phyloP scores from a whole-genome alignment of 306 rosid genomes.

The Cucurbita maxima region DNA sequence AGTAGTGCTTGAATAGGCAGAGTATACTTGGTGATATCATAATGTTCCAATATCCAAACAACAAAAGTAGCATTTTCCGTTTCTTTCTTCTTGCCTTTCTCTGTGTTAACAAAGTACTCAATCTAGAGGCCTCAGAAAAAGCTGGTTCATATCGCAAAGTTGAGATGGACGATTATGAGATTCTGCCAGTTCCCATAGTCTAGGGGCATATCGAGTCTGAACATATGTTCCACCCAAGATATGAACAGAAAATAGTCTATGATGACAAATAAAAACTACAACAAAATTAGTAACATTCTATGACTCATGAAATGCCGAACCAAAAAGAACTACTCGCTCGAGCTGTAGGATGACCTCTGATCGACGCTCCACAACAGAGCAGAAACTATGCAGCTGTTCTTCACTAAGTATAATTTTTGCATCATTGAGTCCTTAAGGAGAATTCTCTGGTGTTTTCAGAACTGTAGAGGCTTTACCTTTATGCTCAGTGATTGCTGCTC shows the following conservation, averaged over 20 bases:
- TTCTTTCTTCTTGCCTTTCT: neutral
- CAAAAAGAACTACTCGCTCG: conserved; percentile 11
- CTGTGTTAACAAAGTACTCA: neutral
- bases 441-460: conserved; percentile 66
- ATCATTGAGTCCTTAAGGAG: conserved; percentile 47
- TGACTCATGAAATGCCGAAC: conserved; percentile 24
- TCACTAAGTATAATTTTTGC: conserved; percentile 10
- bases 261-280: conserved; percentile 26
- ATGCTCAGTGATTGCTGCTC: conserved; percentile 40
- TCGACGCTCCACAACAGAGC: conserved; percentile 1
- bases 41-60: neutral
- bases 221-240: conserved; percentile 1
- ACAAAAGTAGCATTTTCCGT: neutral
- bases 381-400: conserved; percentile 8
- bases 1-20: neutral
- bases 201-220: neutral
- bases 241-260: conserved; percentile 17
- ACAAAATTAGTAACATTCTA: conserved; percentile 23
- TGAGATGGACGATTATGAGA: conserved; percentile 2
- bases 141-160: neutral
- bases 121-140: neutral
- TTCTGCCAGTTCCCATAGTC: conserved; percentile 11
- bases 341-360: conserved; percentile 1
- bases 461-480: conserved; percentile 32
- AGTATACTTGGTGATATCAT: neutral